Conservation (phyloP, 805 yeast species). For the Lipomyces kockii region DNA sequence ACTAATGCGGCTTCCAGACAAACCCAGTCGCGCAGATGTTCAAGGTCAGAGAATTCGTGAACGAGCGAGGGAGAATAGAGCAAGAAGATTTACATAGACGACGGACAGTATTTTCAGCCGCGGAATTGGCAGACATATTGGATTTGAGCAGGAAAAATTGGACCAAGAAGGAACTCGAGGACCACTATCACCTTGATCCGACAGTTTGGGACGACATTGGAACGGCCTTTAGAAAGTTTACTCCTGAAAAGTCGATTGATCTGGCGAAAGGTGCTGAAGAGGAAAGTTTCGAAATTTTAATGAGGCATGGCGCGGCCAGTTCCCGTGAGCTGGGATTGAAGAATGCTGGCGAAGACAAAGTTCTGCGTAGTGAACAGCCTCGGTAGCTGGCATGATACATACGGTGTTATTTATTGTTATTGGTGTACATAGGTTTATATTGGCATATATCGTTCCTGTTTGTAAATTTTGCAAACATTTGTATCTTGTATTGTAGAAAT, state of each 20-base stretch:
- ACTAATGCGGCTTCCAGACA: slow-evolving; percentile 1
- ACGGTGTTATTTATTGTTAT: background rate
- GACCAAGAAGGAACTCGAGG: slow-evolving; percentile 8
- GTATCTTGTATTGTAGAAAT: background rate
- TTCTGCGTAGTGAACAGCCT: background rate
- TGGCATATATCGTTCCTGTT: background rate
- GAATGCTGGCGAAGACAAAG: background rate
- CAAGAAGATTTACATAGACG: slow-evolving; percentile 10
- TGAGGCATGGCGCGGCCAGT: slow-evolving; percentile 21
- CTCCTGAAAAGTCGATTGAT: background rate
- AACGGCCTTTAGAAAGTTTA: slow-evolving; percentile 17
- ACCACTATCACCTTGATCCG: slow-evolving; percentile 11
- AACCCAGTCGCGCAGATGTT: slow-evolving; percentile 33
- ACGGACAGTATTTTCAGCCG: slow-evolving; percentile 26
- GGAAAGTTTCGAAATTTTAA: slow-evolving; percentile 15
- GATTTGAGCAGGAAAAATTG: slow-evolving; percentile 2
- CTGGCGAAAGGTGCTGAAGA: slow-evolving; percentile 1
- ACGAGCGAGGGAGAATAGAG: slow-evolving; percentile 18
- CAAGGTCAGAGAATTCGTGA: slow-evolving; percentile 14
- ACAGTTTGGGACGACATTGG: slow-evolving; percentile 20
- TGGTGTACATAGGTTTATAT: background rate
- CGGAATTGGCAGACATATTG: slow-evolving; percentile 22
- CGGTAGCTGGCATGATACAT: background rate
- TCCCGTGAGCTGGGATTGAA: background rate
- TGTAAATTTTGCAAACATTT: background rate